Percentiles rank a stretch among this genome's conserved stretches.
Conservation (phyloP, 2,329 filamentous ascomycete species). For the Zymoseptoria brevis region DNA sequence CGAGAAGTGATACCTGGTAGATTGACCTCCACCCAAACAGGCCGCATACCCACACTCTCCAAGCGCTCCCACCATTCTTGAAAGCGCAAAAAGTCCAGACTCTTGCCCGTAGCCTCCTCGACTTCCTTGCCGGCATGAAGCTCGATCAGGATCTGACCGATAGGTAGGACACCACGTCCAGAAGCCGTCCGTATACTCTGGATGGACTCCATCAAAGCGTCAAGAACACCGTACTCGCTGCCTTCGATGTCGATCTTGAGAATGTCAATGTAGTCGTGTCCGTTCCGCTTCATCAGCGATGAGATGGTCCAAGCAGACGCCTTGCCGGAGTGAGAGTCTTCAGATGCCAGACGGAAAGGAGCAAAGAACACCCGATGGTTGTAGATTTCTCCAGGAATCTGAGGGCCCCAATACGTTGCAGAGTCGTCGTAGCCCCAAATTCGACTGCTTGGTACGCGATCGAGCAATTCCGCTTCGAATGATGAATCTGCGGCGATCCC, state of each 20-base stretch:
- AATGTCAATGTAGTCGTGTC: constrained; percentile 34
- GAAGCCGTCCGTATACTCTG: background rate
- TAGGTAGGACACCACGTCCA: background rate
- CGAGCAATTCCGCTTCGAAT: constrained; percentile 34
- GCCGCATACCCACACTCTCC: constrained; percentile 1
- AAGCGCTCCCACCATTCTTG: constrained; percentile 2
- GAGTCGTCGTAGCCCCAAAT: constrained; percentile 35
- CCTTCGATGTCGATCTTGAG: constrained; percentile 38
- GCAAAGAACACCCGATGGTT: constrained; percentile 14
- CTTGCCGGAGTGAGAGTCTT: background rate
- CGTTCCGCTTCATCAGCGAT: background rate
- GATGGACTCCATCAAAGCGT: background rate
- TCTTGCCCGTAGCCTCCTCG: background rate
- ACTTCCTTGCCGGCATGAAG: background rate
- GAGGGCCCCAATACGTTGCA: constrained; percentile 15
- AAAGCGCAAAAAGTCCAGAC: background rate
- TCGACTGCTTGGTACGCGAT: constrained; percentile 19
- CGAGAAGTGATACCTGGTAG: background rate
- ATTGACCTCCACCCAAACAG: constrained; percentile 2
- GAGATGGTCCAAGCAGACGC: background rate
- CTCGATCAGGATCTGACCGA: constrained; percentile 2
- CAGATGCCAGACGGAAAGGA: constrained; percentile 29
- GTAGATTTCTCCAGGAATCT: constrained; percentile 11
- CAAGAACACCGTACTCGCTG: constrained; percentile 26
- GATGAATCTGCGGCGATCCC: constrained; percentile 33